Base-by-base conservation (phyloP, 2,329 filamentous ascomycete genomes). In the Cladosporium colombiae region DNA sequence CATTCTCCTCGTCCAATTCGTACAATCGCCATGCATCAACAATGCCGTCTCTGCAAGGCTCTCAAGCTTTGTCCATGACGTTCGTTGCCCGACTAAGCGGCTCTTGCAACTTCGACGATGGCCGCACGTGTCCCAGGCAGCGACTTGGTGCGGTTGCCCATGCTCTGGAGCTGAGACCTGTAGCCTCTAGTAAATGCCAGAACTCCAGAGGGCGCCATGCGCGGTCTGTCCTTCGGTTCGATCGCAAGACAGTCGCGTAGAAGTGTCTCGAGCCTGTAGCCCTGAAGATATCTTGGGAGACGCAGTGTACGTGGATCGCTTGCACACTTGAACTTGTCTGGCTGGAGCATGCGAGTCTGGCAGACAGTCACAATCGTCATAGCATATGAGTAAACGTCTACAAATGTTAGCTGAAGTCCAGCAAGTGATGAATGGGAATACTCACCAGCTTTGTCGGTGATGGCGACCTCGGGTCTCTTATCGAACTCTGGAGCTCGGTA, bases 341-440 rank as follows among this genome's bases (percentile, higher is more conserved):
- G 18, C 18, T 23, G 1, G 13, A 13, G 11, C 11, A 14, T 23
- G 18, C 33, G 52, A 18, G n/a, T 44, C 25, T 61, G 40, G n/a
- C 58, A 61, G 13, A 61, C 40, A 27, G 37, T 33, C 18, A 50
- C 40, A 31, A 74, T 55, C 14, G 69, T 69, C n/a, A 68, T 64
- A 2, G 67, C 73, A 37, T 72, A 69, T 18, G 67, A 59, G 44
- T 73, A 74, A 52, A 74, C 69, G 62, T 74, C 73, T 11, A 46
- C n/a, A 2, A 46, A 10, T 21, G 8, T 46, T 21, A 46, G 40
- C n/a, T 46, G 13, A 13, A 13, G n/a, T 23, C 8, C n/a, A 3
- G 8, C 40, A 46, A 46, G n/a, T 46, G 2, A 2, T 46, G 8
- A 13, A 21, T 7, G n/a, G 3, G 40, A 11, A 46, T 23, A 46